phyloP scores from a whole-genome alignment of 768 basidiomycete genomes.

The Hemileccinum rubropunctum region DNA sequence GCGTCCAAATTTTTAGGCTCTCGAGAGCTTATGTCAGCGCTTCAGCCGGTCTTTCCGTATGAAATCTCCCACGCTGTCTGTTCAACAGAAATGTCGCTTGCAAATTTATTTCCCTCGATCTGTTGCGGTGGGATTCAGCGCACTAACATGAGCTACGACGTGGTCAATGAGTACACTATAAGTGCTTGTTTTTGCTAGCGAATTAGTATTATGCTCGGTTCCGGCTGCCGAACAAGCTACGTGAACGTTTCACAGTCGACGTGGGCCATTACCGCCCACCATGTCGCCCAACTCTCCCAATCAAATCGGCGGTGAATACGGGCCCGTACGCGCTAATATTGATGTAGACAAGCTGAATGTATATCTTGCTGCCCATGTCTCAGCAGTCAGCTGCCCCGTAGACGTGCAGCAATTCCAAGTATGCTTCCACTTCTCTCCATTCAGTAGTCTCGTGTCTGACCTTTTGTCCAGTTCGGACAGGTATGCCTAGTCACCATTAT shows the following conservation, averaged over 20 bases:
- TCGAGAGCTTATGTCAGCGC: slow-evolving; percentile 30
- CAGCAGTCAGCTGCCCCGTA: slow-evolving; percentile 60
- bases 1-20: slow-evolving; percentile 44
- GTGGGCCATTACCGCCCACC: background rate
- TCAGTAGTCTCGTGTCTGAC: slow-evolving; percentile 2
- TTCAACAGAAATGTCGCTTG: background rate
- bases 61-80: slow-evolving; percentile 6
- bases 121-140: too few species aligned
- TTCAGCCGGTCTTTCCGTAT: slow-evolving; percentile 9
- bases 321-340: slow-evolving; percentile 67
- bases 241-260: background rate
- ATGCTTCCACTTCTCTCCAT: slow-evolving; percentile 20
- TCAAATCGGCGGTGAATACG: slow-evolving; percentile 73
- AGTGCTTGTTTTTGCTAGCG: too few species aligned
- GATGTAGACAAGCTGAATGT: slow-evolving; percentile 59
- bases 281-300: slow-evolving; percentile 30
- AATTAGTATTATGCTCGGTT: too few species aligned
- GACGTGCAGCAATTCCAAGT: slow-evolving; percentile 92
- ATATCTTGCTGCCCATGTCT: slow-evolving; percentile 60
- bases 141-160: too few species aligned
- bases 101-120: too few species aligned
- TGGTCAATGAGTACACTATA: too few species aligned
- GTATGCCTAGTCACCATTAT: slow-evolving; percentile 39
- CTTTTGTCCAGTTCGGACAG: slow-evolving; percentile 73
- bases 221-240: too few species aligned